Conservation (phyloP, 768 basidiomycete genomes). For the Sutorius australiensis region DNA sequence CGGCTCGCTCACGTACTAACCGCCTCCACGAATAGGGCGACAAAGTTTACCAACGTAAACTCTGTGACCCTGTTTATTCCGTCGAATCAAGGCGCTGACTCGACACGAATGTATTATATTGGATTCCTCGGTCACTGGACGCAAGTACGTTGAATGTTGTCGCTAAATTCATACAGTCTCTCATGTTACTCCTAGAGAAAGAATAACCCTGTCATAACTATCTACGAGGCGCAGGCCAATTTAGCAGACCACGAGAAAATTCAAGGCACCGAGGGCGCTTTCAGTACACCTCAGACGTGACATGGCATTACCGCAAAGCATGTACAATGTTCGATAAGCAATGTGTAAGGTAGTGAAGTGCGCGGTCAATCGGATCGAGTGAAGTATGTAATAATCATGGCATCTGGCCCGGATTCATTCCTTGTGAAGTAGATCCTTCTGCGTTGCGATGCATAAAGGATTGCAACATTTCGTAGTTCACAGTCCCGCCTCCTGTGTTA, state of each 20-base stretch:
- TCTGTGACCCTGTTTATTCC: constrained; percentile 84
- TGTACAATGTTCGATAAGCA: constrained; percentile 4
- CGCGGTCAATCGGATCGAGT: not conserved
- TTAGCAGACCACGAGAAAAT: constrained; percentile 86
- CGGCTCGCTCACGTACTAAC: not conserved
- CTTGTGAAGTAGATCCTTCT: constrained; percentile 28
- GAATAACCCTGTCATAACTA: constrained; percentile 71
- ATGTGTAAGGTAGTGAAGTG: constrained; percentile 13
- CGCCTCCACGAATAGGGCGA: constrained; percentile 47
- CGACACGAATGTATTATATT: constrained; percentile 73
- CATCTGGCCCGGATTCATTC: constrained; percentile 16
- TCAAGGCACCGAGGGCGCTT: constrained; percentile 66
- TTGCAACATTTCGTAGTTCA: constrained; percentile 43
- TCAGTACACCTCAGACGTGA: constrained; percentile 43
- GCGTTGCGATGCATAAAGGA: constrained; percentile 43
- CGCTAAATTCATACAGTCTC: not conserved
- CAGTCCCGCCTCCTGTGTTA: constrained; percentile 19
- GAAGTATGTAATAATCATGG: not conserved
- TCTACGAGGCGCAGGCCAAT: constrained; percentile 87
- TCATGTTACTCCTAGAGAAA: constrained; percentile 53
- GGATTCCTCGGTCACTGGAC: constrained; percentile 83
- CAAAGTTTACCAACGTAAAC: constrained; percentile 82
- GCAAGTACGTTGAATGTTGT: constrained; percentile 45
- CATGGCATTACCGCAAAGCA: not conserved
- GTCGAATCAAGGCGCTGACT: constrained; percentile 73